phyloP scores from a whole-genome alignment of 2,329 filamentous ascomycete species.

The Fusarium sp. region DNA sequence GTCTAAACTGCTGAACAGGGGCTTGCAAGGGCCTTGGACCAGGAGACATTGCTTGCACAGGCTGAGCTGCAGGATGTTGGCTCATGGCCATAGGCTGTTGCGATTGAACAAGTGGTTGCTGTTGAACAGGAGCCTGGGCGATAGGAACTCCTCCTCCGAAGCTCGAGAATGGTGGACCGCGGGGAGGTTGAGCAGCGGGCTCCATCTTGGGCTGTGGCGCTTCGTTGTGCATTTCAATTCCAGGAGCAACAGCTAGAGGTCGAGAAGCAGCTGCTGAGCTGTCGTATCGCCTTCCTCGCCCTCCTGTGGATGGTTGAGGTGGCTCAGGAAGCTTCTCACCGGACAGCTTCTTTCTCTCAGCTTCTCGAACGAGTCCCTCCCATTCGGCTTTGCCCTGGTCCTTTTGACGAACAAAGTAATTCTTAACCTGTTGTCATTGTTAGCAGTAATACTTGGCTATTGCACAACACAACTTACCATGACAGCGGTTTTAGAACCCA shows the following conservation, averaged over 20 bases:
- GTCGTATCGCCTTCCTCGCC: slow-evolving; percentile 64
- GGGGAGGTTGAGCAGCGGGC: slow-evolving; percentile 48
- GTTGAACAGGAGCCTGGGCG: slow-evolving; percentile 56
- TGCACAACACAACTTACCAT: slow-evolving; percentile 70
- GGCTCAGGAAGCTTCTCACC: slow-evolving; percentile 71
- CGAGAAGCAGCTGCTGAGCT: slow-evolving; percentile 51
- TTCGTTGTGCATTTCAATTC: slow-evolving; percentile 60
- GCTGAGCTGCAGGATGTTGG: slow-evolving; percentile 54
- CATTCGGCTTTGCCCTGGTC: slow-evolving; percentile 69
- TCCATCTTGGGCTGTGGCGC: slow-evolving; percentile 60
- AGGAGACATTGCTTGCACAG: slow-evolving; percentile 62
- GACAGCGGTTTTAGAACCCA: slow-evolving; percentile 87
- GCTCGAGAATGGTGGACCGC: slow-evolving; percentile 54
- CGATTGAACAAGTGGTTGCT: slow-evolving; percentile 46
- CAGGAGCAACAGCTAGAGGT: slow-evolving; percentile 62
- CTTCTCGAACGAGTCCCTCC: slow-evolving; percentile 69
- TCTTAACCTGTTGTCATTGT: slow-evolving; percentile 67
- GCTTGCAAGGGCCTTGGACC: slow-evolving; percentile 57
- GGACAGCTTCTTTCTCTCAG: slow-evolving; percentile 65
- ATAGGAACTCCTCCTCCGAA: slow-evolving; percentile 60
- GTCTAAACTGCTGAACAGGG: slow-evolving; percentile 57
- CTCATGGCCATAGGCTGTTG: slow-evolving; percentile 50
- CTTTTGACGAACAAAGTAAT: slow-evolving; percentile 73
- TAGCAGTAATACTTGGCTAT: slow-evolving; percentile 6
- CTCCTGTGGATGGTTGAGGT: slow-evolving; percentile 64